These are phyloP conservation scores for Alectoria sarmentosa DNA, from an alignment of 495 filamentous ascomycete genomes.

Conservation along the genomic window DNA sequence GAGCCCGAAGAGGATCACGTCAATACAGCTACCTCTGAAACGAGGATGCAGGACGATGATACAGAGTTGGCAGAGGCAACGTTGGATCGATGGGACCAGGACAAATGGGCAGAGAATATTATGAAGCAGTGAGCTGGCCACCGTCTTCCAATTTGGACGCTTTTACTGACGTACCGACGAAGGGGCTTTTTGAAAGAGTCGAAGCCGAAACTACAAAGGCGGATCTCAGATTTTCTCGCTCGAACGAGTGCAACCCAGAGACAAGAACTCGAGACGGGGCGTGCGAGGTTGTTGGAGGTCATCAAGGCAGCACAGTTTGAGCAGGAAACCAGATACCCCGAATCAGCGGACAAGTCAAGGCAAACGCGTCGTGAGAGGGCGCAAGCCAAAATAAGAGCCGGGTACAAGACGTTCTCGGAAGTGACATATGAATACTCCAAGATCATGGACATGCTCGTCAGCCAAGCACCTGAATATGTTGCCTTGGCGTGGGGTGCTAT, in stretches of 20 bases:
- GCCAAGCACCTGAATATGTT: slow-evolving; percentile 1
- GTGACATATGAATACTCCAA: neutral
- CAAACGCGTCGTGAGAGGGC: neutral
- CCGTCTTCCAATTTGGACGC: neutral
- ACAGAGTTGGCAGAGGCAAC: neutral
- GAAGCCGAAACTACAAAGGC: neutral
- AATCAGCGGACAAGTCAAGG: neutral
- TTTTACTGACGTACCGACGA: neutral
- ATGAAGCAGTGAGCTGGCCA: neutral
- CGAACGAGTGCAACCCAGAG: neutral
- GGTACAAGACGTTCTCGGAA: neutral
- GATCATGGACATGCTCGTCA: neutral
- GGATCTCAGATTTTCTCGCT: neutral
- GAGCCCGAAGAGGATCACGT: neutral
- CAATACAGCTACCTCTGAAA: neutral
- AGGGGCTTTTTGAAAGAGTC: neutral
- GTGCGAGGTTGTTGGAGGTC: neutral
- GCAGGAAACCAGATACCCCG: neutral
- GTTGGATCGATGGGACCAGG: neutral
- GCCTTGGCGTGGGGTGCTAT: slow-evolving; percentile 2
- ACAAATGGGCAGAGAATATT: neutral
- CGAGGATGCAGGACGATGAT: neutral
- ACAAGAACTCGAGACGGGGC: neutral
- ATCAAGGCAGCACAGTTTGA: neutral
- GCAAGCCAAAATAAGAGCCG: neutral